A percentile compares a stretch with the other conserved stretches of the same genome.
Conservation (phyloP, 1,284 basidiomycete genomes). For the Trametes pubescens region DNA sequence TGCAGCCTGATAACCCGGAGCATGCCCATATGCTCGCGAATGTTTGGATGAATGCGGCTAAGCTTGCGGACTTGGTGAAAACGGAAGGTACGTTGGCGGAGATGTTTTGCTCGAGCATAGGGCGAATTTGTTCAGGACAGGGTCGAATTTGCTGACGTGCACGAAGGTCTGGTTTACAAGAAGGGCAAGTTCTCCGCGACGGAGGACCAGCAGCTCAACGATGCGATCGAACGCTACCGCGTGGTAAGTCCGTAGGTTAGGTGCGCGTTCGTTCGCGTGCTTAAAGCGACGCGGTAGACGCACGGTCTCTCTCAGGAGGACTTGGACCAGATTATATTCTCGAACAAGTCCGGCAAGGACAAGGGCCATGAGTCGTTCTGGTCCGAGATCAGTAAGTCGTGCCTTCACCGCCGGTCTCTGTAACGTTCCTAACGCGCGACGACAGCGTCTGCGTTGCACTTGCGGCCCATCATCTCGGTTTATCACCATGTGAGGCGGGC, state of each 20-base stretch:
- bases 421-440: neutral
- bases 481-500: conserved; percentile 80
- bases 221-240: conserved; percentile 71
- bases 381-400: conserved; percentile 74
- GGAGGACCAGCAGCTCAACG: conserved; percentile 71
- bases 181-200: conserved; percentile 84
- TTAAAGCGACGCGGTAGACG: conserved; percentile 43
- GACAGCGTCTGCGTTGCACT: conserved; percentile 70
- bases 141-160: conserved; percentile 13
- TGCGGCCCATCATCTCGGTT: conserved; percentile 80
- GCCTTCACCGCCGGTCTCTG: conserved; percentile 10
- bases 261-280: neutral
- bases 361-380: conserved; percentile 74
- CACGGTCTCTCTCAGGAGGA: conserved; percentile 58
- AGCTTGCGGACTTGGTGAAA: conserved; percentile 71
- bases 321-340: conserved; percentile 69
- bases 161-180: conserved; percentile 78
- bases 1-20: conserved; percentile 45
- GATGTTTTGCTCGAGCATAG: neutral
- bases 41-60: conserved; percentile 76
- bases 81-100: conserved; percentile 59
- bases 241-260: conserved; percentile 50
- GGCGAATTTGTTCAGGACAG: conserved; percentile 6
- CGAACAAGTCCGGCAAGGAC: conserved; percentile 68
- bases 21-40: conserved; percentile 65